Base-by-base conservation (phyloP, 495 filamentous ascomycete genomes). In the Penicillium antarcticum region DNA sequence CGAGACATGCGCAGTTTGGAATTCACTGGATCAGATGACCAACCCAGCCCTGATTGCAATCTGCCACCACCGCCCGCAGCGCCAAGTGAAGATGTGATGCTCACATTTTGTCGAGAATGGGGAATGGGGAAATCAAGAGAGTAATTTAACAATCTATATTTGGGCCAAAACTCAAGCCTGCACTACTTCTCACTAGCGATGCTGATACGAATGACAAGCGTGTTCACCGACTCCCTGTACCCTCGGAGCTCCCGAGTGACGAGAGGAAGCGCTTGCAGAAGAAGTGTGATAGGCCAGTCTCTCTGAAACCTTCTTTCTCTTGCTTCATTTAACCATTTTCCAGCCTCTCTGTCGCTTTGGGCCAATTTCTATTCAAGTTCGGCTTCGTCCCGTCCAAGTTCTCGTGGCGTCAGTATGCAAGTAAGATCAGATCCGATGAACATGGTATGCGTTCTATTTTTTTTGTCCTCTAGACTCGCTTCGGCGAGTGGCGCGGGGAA, bases 181-280 rank as follows among this genome's bases (percentile, higher is more conserved):
- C 36, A 41, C 42, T 33, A 34, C 36, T 16, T 13, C 4, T 32
- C 32, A 29, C 29, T 24, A 14, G 1, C 14, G 12, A 21, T 40
- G 18, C 31, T 47, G 9, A 39, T 32, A 17, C 33, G 48, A 52
- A 38, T 46, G 46, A 46, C 26, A 38, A 32, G 45, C 42, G 0
- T 49, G 32, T 36, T 54, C 46, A 58, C 51, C 35, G 55, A 53
- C 44, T 48, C 29, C 18, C 17, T 29, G 26, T 29, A 24, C 38
- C 37, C 13, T 33, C 32, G 43, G 44, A 26, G 21, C 12, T 48
- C 21, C 47, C 23, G 56, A 63, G 56, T 65, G 69, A 68, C 48
- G 59, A 61, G 47, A 57, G 47, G 44, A 45, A 53, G 69, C 69
- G 69, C 68, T 68, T 73, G 64, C 64, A 73, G 62, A 59, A 53